These are phyloP conservation scores for Malus fusca DNA, from an alignment of 306 rosid genomes.

Conservation along the genomic window DNA sequence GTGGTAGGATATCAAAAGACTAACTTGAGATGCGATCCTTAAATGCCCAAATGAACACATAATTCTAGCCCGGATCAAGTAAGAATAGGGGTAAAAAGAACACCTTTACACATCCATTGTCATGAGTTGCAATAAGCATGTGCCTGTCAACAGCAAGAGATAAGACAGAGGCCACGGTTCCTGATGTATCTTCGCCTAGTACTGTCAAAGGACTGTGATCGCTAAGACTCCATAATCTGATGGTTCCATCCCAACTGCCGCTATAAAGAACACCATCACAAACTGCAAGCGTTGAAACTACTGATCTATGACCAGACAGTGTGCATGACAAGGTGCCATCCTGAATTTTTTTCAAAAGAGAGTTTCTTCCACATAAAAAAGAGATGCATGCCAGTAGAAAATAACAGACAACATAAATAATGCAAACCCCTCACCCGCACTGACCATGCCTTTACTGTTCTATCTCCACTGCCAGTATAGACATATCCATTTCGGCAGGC, in stretches of 20 bases:
- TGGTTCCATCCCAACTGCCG: conserved; percentile 97
- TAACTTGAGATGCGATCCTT: background rate
- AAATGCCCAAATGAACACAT: background rate
- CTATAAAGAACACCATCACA: conserved; percentile 78
- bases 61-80: conserved; percentile 7
- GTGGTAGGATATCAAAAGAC: background rate
- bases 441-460: conserved; percentile 82
- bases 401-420: conserved; percentile 2
- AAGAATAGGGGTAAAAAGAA: conserved; percentile 18
- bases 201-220: conserved; percentile 76
- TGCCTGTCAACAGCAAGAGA: conserved; percentile 46
- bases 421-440: conserved; percentile 37
- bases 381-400: background rate
- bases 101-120: conserved; percentile 81
- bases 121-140: conserved; percentile 69
- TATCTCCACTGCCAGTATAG: conserved; percentile 87
- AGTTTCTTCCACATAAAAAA: background rate
- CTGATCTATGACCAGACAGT: conserved; percentile 80
- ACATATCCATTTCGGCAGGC: conserved; percentile 40
- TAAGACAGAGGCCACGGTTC: conserved; percentile 49
- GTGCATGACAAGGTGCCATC: conserved; percentile 61
- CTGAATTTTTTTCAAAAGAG: conserved; percentile 24
- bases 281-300: conserved; percentile 67
- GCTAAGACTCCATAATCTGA: conserved; percentile 81
- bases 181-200: conserved; percentile 57